Conservation (phyloP, 2,329 filamentous ascomycete genomes). For the Zasmidium cellare region DNA sequence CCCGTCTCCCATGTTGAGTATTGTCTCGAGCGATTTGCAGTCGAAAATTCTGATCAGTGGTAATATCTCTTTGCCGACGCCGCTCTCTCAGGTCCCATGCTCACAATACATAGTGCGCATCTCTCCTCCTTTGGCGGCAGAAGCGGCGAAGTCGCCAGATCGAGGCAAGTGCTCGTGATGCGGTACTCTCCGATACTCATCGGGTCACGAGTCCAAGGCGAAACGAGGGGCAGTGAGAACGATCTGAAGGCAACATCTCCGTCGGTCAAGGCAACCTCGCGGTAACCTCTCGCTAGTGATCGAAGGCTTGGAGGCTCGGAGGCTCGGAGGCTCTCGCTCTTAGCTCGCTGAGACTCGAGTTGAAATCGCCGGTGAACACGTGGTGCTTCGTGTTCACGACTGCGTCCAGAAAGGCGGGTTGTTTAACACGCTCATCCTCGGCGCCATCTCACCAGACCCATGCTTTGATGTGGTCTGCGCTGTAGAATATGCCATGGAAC, state of each 20-base stretch:
- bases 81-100: neutral
- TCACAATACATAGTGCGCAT: neutral
- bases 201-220: neutral
- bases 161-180: neutral
- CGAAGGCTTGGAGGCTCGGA: too few relatives aligned
- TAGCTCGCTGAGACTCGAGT: neutral
- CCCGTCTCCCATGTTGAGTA: too few relatives aligned
- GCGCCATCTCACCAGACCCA: neutral
- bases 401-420: neutral
- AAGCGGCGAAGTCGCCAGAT: neutral
- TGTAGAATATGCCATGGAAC: conserved; percentile 1
- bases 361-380: neutral
- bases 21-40: neutral
- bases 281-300: too few relatives aligned
- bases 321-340: too few relatives aligned
- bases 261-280: too few relatives aligned
- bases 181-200: neutral
- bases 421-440: neutral
- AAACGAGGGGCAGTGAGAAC: too few relatives aligned
- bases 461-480: neutral
- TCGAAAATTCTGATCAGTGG: neutral
- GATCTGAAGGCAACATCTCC: too few relatives aligned
- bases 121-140: neutral
- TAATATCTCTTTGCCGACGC: neutral
- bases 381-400: neutral